Percentiles rank a stretch among this genome's conserved stretches.
Conservation (phyloP, 352 stramenopile species). For the Globisporangium cederbergense region DNA sequence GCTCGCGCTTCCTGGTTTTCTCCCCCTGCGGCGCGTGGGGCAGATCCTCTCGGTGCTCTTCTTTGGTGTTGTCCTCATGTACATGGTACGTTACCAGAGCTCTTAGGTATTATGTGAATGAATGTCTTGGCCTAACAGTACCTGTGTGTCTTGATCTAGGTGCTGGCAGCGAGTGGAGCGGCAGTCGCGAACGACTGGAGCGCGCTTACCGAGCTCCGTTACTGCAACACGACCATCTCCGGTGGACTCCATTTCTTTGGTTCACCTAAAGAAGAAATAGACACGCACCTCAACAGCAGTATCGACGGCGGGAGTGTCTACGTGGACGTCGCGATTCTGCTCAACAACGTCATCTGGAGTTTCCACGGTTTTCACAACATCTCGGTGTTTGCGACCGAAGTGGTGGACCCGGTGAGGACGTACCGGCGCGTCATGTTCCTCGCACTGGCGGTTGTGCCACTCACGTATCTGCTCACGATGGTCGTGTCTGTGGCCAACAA, state of each 20-base stretch:
- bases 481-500: conserved; percentile 29
- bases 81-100: conserved; percentile 26
- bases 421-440: conserved; percentile 46
- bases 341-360: conserved; percentile 45
- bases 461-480: conserved; percentile 47
- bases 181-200: conserved; percentile 31
- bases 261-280: neutral
- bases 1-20: conserved; percentile 45
- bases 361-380: conserved; percentile 60
- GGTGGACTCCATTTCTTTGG: neutral
- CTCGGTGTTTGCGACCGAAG: conserved; percentile 43
- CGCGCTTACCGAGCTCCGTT: conserved; percentile 29
- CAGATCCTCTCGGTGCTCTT: conserved; percentile 28
- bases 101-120: neutral
- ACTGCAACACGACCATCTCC: conserved; percentile 17
- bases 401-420: conserved; percentile 28
- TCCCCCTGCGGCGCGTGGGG: conserved; percentile 36
- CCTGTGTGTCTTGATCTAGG: conserved; percentile 9
- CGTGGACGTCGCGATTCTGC: conserved; percentile 23
- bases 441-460: conserved; percentile 30
- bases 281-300: neutral
- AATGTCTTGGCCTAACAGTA: neutral
- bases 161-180: conserved; percentile 35
- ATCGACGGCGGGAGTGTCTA: conserved; percentile 1
- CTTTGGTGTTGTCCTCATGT: conserved; percentile 34